A percentile compares a stretch with the other conserved stretches of the same genome.
Evolutionary conservation across 225 moss, liverwort and hornwort genomes (phyloP).

Genomic region (Bryoerythrophyllum caledonicum): DNA sequence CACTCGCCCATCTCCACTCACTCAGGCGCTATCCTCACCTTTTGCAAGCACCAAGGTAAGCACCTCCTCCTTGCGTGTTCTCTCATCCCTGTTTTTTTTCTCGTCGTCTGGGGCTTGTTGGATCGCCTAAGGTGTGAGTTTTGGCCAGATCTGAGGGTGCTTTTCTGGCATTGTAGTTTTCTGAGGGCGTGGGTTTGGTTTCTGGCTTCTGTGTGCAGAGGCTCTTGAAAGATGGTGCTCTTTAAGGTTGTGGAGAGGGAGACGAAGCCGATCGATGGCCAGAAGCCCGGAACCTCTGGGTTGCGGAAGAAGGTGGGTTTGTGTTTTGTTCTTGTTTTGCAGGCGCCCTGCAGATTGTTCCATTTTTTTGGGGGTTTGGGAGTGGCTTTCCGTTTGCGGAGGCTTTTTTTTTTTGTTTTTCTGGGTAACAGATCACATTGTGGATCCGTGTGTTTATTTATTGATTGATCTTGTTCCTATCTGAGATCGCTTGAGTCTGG

Average conservation of each 20-base stretch:
- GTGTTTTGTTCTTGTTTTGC: background rate
- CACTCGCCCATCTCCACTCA: background rate
- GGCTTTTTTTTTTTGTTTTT: too few species aligned
- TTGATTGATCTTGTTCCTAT: background rate
- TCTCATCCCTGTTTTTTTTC: background rate
- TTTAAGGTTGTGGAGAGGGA: constrained; percentile 76
- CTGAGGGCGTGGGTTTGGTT: background rate
- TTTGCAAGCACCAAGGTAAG: too few species aligned
- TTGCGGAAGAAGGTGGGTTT: constrained; percentile 83
- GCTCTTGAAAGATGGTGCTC: constrained; percentile 62
- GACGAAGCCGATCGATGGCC: constrained; percentile 92
- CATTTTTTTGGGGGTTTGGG: background rate
- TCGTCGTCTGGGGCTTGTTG: background rate
- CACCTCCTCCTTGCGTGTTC: background rate
- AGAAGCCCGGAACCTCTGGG: constrained; percentile 98
- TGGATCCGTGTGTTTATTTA: background rate
- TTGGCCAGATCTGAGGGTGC: background rate
- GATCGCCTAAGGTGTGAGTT: background rate
- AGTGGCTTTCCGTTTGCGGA: background rate
- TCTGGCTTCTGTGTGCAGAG: constrained; percentile 22
- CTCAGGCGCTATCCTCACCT: constrained; percentile 10
- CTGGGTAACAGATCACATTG: background rate
- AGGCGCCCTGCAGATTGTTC: too few species aligned
- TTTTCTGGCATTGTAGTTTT: background rate
- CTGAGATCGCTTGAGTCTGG: constrained; percentile 9